A percentile compares a stretch with the other conserved stretches of the same genome.
These are phyloP conservation scores for Fusarium dimerum DNA, from an alignment of 2,329 filamentous ascomycete species.

Conservation along the genomic window DNA sequence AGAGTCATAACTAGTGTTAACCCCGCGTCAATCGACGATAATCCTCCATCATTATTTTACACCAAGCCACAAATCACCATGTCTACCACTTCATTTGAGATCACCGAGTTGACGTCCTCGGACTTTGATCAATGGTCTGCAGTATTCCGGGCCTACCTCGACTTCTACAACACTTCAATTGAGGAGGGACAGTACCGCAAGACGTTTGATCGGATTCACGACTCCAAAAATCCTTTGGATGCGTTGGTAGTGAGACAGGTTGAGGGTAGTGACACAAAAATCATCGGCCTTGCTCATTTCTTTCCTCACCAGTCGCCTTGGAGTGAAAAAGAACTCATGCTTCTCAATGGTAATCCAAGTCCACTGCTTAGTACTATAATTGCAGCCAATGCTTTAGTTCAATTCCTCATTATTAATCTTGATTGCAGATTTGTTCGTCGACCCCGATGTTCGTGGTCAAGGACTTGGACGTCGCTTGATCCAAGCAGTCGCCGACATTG, in stretches of 20 bases:
- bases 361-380: too few relatives aligned
- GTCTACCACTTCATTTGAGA: background rate
- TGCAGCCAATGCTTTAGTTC: background rate
- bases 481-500: slow-evolving; percentile 12
- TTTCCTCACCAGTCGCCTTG: slow-evolving; percentile 20
- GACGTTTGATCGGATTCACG: slow-evolving; percentile 14
- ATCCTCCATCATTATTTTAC: background rate
- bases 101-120: slow-evolving; percentile 1
- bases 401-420: background rate
- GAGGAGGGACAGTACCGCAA: slow-evolving; percentile 11
- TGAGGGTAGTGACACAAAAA: background rate
- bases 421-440: slow-evolving; percentile 11
- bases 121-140: slow-evolving; percentile 16
- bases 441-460: slow-evolving; percentile 1
- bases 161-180: slow-evolving; percentile 12
- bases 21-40: background rate
- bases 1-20: background rate
- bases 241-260: slow-evolving; percentile 8
- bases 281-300: slow-evolving; percentile 18
- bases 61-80: background rate
- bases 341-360: slow-evolving; percentile 12
- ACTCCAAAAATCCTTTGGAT: slow-evolving; percentile 7
- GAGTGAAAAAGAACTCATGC: slow-evolving; percentile 18
- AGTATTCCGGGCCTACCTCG: slow-evolving; percentile 15
- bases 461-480: slow-evolving; percentile 13